Conservation (phyloP, 139 green algal species). For the Protoeuglena noctilucae region DNA sequence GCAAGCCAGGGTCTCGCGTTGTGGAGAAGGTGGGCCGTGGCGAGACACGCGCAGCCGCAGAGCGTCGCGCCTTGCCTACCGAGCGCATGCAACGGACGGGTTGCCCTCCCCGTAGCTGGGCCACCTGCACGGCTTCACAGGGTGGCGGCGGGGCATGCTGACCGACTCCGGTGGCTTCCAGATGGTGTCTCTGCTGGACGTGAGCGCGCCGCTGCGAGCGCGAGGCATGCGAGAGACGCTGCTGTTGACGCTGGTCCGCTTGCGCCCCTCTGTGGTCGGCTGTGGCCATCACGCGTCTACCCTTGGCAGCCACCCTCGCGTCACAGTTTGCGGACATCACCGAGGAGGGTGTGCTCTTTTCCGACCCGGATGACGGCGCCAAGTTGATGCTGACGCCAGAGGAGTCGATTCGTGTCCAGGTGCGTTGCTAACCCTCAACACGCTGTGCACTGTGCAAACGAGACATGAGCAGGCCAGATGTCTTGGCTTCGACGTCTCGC, state of each 20-base stretch:
- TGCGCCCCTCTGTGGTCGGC: not conserved
- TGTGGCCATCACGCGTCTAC: not conserved
- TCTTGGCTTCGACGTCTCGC: too few relatives aligned
- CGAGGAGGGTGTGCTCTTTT: conserved; percentile 81
- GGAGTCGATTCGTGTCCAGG: conserved; percentile 75
- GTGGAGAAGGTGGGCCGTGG: too few relatives aligned
- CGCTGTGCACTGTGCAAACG: too few relatives aligned
- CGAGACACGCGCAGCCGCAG: too few relatives aligned
- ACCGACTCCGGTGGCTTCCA: conserved; percentile 59
- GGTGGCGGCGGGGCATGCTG: conserved; percentile 60
- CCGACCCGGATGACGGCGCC: too few relatives aligned
- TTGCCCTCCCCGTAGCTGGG: conserved; percentile 56
- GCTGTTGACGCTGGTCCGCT: not conserved
- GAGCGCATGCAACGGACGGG: too few relatives aligned
- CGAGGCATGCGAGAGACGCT: too few relatives aligned
- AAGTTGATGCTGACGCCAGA: conserved; percentile 88
- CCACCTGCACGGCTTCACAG: conserved; percentile 80
- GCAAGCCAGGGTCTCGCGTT: conserved; percentile 27
- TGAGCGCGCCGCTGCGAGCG: too few relatives aligned
- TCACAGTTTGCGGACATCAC: conserved; percentile 85
- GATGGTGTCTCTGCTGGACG: conserved; percentile 77
- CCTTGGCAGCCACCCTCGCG: too few relatives aligned
- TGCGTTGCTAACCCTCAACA: too few relatives aligned
- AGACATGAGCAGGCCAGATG: too few relatives aligned
- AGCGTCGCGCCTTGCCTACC: too few relatives aligned